phyloP scores from a whole-genome alignment of 2,329 filamentous ascomycete genomes.

The Exophiala lecanii-corni region DNA sequence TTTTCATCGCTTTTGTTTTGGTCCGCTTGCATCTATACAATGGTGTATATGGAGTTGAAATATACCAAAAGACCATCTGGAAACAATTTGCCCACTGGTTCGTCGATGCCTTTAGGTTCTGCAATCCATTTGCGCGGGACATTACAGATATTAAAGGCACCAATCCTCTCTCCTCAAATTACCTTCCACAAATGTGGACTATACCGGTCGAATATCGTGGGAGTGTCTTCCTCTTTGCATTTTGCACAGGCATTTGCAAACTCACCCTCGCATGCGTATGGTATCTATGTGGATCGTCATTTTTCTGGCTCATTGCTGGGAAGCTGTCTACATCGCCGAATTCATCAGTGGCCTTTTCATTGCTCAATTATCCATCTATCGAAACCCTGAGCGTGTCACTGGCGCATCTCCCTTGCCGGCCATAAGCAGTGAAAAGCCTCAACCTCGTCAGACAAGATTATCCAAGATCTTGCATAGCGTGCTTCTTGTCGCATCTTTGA shows the following conservation, averaged over 20 bases:
- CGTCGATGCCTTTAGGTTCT: conserved; percentile 28
- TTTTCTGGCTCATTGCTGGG: conserved; percentile 1
- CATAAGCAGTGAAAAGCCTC: background rate
- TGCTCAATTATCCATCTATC: conserved; percentile 37
- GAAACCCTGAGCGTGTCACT: conserved; percentile 30
- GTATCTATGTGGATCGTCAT: conserved; percentile 5
- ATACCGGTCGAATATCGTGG: conserved; percentile 43
- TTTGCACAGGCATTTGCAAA: conserved; percentile 6
- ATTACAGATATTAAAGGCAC: conserved; percentile 27
- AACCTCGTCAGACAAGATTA: background rate
- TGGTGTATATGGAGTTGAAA: background rate
- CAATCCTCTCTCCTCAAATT: conserved; percentile 30
- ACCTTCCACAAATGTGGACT: conserved; percentile 44
- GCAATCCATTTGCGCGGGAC: conserved; percentile 31
- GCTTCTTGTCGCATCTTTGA: conserved; percentile 2
- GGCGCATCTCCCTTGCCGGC: background rate
- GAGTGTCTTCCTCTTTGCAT: conserved; percentile 40
- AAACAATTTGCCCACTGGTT: conserved; percentile 16
- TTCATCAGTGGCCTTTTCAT: conserved; percentile 40
- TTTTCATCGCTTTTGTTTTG: conserved; percentile 37
- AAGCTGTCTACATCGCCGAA: conserved; percentile 29
- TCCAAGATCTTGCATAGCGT: conserved; percentile 4
- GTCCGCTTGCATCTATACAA: conserved; percentile 38
- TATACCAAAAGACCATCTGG: conserved; percentile 5
- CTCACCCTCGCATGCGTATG: conserved; percentile 1